A percentile compares a stretch with the other conserved stretches of the same genome.
These are phyloP conservation scores for Exophiala lecanii-corni DNA, from an alignment of 2,329 filamentous ascomycete species.

Conservation along the genomic window DNA sequence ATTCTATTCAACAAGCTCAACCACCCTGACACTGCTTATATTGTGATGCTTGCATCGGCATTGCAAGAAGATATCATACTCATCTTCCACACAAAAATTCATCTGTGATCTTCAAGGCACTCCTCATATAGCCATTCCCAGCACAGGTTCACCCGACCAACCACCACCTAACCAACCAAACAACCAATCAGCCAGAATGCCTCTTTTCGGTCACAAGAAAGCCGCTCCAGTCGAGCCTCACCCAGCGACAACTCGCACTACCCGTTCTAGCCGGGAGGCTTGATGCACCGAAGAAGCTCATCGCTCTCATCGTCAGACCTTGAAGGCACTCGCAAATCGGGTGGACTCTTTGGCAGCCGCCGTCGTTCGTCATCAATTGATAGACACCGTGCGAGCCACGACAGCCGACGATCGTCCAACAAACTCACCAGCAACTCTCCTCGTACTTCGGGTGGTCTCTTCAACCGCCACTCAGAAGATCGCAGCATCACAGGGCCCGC, in stretches of 20 bases:
- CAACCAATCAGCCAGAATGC: too few species aligned
- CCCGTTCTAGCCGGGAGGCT: conserved; percentile 31
- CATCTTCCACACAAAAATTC: background rate
- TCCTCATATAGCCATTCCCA: background rate
- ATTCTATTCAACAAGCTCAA: conserved; percentile 4
- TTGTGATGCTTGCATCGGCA: background rate
- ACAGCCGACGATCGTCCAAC: conserved; percentile 4
- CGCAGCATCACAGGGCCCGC: conserved; percentile 58
- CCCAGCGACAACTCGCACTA: conserved; percentile 12
- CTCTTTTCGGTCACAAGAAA: conserved; percentile 25
- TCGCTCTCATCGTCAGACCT: conserved; percentile 27
- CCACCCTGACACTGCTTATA: background rate
- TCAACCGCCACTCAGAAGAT: conserved; percentile 50
- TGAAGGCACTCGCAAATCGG: conserved; percentile 4
- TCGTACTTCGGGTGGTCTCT: conserved; percentile 29
- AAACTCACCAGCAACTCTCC: conserved; percentile 24
- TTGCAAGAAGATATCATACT: background rate
- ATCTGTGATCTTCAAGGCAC: too few species aligned
- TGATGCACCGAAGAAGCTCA: conserved; percentile 35
- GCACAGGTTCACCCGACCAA: conserved; percentile 1
- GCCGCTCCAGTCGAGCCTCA: conserved; percentile 17
- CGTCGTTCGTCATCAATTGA: conserved; percentile 25
- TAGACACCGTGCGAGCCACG: conserved; percentile 26
- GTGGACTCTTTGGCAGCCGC: conserved; percentile 13
- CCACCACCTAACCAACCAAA: background rate